Conservation (phyloP, 2,329 filamentous ascomycete genomes). For the Paracoccidioides lutzii region DNA sequence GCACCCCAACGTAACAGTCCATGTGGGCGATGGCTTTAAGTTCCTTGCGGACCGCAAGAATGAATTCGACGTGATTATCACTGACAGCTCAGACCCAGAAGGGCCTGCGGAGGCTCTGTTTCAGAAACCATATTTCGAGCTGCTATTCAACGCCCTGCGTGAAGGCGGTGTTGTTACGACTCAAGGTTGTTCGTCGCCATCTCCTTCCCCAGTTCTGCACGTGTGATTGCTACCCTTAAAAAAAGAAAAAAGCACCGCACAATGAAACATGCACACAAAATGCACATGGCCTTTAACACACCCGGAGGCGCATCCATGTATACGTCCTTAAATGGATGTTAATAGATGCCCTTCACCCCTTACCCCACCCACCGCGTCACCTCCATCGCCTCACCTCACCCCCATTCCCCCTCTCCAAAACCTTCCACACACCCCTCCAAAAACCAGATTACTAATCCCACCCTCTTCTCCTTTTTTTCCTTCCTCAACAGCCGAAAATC, state of each 20-base stretch:
- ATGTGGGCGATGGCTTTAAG: conserved; percentile 97
- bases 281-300: background rate
- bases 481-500: conserved; percentile 68
- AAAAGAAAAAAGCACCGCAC: background rate
- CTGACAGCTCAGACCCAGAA: conserved; percentile 93
- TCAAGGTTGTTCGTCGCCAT: conserved; percentile 98
- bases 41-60: conserved; percentile 95
- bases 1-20: conserved; percentile 84
- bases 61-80: conserved; percentile 98
- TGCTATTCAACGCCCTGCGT: conserved; percentile 75
- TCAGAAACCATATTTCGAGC: conserved; percentile 97
- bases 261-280: background rate
- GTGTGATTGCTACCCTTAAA: background rate
- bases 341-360: conserved; percentile 3
- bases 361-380: background rate
- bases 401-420: background rate
- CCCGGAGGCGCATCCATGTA: background rate
- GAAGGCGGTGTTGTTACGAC: conserved; percentile 98
- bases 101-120: conserved; percentile 93
- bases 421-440: background rate
- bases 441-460: conserved; percentile 13
- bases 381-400: background rate
- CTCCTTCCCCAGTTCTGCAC: conserved; percentile 54
- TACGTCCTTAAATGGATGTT: background rate
- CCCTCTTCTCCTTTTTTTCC: conserved; percentile 1